Percentiles rank a stretch among this genome's conserved stretches.
Evolutionary conservation across 2,329 filamentous ascomycete species (phyloP).

Genomic region (Beauveria rudraprayagi): DNA sequence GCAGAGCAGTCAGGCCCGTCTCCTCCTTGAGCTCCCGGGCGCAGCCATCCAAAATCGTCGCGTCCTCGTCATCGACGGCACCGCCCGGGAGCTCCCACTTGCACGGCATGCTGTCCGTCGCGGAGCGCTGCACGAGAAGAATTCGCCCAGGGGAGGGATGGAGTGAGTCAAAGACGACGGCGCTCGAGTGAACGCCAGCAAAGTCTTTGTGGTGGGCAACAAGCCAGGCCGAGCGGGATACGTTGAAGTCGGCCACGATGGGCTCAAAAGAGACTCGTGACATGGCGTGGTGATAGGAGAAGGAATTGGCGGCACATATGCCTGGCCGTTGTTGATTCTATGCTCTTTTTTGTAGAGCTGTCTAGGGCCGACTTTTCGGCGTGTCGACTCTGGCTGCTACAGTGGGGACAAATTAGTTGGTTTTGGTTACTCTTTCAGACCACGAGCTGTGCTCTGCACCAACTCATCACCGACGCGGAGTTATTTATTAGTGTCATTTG

Average conservation of each 20-base stretch:
- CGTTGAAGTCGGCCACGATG: conserved; percentile 18
- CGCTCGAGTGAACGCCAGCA: conserved; percentile 24
- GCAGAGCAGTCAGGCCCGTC: conserved; percentile 28
- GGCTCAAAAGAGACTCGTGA: conserved; percentile 19
- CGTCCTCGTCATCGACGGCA: conserved; percentile 37
- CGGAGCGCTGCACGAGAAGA: conserved; percentile 39
- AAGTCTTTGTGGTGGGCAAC: conserved; percentile 18
- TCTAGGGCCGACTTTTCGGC: too few species aligned
- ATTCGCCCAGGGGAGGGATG: conserved; percentile 19
- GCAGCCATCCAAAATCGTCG: conserved; percentile 33
- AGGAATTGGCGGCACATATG: not conserved
- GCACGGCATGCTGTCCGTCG: conserved; percentile 35
- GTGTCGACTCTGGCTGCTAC: too few species aligned
- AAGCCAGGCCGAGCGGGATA: conserved; percentile 20
- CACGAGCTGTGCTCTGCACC: too few species aligned
- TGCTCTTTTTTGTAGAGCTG: too few species aligned
- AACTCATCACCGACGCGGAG: too few species aligned
- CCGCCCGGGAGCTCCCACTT: conserved; percentile 44
- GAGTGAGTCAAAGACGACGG: conserved; percentile 27
- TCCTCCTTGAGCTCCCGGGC: conserved; percentile 43
- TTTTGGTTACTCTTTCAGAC: too few species aligned
- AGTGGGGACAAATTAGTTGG: too few species aligned
- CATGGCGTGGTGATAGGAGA: not conserved
- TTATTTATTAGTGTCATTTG: too few species aligned
- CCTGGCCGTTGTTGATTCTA: too few species aligned